Conservation (phyloP, 1,139 yeast genomes). For the Nakaseomyces kungkrabaensis region DNA sequence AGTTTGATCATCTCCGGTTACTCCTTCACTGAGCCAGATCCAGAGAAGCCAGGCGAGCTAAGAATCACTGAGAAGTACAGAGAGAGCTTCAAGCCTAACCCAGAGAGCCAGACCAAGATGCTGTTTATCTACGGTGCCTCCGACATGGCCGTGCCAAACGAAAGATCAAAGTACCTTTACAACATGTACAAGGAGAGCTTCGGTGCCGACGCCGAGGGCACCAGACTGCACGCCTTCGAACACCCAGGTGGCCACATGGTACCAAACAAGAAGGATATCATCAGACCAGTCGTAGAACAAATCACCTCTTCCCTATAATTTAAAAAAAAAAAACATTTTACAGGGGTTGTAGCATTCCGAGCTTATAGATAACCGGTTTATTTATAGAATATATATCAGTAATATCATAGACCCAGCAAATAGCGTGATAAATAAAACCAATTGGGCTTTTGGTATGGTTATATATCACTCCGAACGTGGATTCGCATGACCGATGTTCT, state of each 20-base stretch:
- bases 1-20: slow-evolving; percentile 48
- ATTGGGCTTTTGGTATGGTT: no score
- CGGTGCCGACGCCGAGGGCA: slow-evolving; percentile 27
- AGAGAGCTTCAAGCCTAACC: slow-evolving; percentile 26
- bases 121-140: slow-evolving; percentile 32
- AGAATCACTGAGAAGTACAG: slow-evolving; percentile 31
- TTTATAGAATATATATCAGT: no score
- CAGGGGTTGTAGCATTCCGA: no score
- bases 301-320: slow-evolving; percentile 23
- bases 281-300: slow-evolving; percentile 35
- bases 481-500: no score
- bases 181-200: slow-evolving; percentile 32
- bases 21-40: slow-evolving; percentile 40
- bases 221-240: slow-evolving; percentile 38
- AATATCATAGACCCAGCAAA: no score
- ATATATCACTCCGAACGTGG: no score
- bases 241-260: slow-evolving; percentile 85
- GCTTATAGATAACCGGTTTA: no score
- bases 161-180: slow-evolving; percentile 39
- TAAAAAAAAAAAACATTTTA: no score
- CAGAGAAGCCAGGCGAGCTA: slow-evolving; percentile 23
- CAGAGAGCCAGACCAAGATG: slow-evolving; percentile 26
- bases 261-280: slow-evolving; percentile 56
- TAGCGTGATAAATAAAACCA: no score
- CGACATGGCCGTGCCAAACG: slow-evolving; percentile 51